Conservation (phyloP, 2,329 filamentous ascomycete genomes). For the Fusarium buxicola region DNA sequence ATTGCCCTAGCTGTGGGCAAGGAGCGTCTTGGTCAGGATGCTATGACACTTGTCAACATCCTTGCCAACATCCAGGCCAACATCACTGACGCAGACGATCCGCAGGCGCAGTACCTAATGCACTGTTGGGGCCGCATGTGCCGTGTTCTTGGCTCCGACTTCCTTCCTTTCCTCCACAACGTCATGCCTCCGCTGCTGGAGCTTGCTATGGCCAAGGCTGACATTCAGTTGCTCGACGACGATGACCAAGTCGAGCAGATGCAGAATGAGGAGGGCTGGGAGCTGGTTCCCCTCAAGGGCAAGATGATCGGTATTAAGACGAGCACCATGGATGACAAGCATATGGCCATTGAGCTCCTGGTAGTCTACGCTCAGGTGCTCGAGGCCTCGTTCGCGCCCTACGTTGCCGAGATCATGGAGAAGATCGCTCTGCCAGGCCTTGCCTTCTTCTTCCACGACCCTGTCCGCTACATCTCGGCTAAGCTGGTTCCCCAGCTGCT, state of each 20-base stretch:
- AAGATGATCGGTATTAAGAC: slow-evolving; percentile 99
- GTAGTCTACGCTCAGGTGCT: slow-evolving; percentile 97
- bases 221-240: slow-evolving; percentile 95
- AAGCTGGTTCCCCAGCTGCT: slow-evolving; percentile 94
- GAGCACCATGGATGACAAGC: slow-evolving; percentile 96
- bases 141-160: slow-evolving; percentile 88
- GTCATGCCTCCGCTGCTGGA: slow-evolving; percentile 96
- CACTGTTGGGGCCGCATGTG: slow-evolving; percentile 99
- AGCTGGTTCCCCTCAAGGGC: slow-evolving; percentile 94
- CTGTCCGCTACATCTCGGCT: slow-evolving; percentile 92
- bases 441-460: slow-evolving; percentile 99
- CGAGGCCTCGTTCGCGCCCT: slow-evolving; percentile 91
- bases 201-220: slow-evolving; percentile 92
- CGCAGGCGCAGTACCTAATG: slow-evolving; percentile 95
- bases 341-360: slow-evolving; percentile 98
- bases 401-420: slow-evolving; percentile 93
- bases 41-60: slow-evolving; percentile 86
- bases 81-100: slow-evolving; percentile 92
- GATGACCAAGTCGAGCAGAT: slow-evolving; percentile 94
- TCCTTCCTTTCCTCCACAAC: slow-evolving; percentile 89
- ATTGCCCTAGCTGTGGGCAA: slow-evolving; percentile 96
- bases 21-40: slow-evolving; percentile 89
- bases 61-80: slow-evolving; percentile 87
- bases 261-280: slow-evolving; percentile 96
- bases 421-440: slow-evolving; percentile 94